Evolutionary conservation across 148 eudicot species (phyloP), one percentile per base, ranked within the genome.

Genomic region (Heliamphora exappendiculata): DNA sequence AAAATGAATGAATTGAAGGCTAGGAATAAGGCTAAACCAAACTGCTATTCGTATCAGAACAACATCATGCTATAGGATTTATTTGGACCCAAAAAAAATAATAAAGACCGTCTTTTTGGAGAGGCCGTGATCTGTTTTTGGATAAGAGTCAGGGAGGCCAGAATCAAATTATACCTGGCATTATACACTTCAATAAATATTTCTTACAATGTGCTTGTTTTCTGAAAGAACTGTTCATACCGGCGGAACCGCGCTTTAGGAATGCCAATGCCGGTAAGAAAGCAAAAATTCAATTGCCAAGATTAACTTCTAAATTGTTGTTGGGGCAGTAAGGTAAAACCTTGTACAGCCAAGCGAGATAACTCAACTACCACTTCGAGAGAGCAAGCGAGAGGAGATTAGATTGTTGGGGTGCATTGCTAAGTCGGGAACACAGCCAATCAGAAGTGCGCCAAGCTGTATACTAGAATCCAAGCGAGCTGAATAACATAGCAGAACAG

Each of bases 391-490:
- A 20, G 26, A 3, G 59, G n/a, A n/a, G n/a, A n/a, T n/a, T n/a
- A n/a, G n/a, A n/a, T n/a, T n/a, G n/a, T n/a, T n/a, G n/a, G n/a
- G n/a, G n/a, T n/a, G n/a, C n/a, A n/a, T 8, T 20, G 75, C 58
- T 29, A 37, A 29, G 62, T 24, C n/a, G 13, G 53, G 72, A 75
- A 57, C 24, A 74, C 44, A 63, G 75, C 77, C 72, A 29, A 66
- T 95, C 88, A 95, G 78, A 91, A 92, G 88, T 95, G 97, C 47
- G 77, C 89, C 90, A 95, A 85, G 87, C 98, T 95, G 93, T 92
- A 95, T 78, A 92, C 91, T 75, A 95, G 79, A 80, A 88, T 95
- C 99, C 99, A 95, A 0, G 93, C 78, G 49, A 95, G 97, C 97
- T 95, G 98, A 22, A 50, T 22, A 63, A 70, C 20, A 62, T 8